Percentiles rank a stretch among this genome's conserved stretches.
Evolutionary conservation across 306 rosid genomes (phyloP).

Genomic region (Medicago ruthenica): DNA sequence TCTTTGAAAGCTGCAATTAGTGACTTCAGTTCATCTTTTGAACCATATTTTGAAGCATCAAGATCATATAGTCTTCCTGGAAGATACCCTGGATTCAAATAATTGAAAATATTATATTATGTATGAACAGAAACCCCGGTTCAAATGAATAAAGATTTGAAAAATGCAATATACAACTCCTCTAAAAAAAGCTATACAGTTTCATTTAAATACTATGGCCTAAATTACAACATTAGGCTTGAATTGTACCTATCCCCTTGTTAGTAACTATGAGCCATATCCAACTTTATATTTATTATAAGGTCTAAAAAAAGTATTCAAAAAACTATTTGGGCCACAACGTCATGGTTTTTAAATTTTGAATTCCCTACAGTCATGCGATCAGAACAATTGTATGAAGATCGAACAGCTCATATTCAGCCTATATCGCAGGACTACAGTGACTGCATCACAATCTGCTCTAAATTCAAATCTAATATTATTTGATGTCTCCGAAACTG

Average conservation of each 20-base stretch:
- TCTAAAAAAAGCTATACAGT: too few relatives aligned
- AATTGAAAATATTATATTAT: not conserved
- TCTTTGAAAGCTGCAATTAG: slow-evolving; percentile 51
- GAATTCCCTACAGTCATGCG: not conserved
- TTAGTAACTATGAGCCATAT: too few relatives aligned
- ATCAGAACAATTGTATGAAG: not conserved
- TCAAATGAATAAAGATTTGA: not conserved
- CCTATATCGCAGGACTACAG: not conserved
- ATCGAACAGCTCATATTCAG: too few relatives aligned
- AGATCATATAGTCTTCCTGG: slow-evolving; percentile 92
- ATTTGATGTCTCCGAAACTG: not conserved
- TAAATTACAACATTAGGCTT: too few relatives aligned
- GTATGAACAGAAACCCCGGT: not conserved
- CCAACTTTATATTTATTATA: too few relatives aligned
- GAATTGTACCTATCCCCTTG: too few relatives aligned
- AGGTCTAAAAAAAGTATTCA: not conserved
- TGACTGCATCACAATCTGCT: not conserved
- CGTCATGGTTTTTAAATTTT: too few relatives aligned
- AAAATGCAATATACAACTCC: too few relatives aligned
- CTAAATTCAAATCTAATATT: too few relatives aligned
- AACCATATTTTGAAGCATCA: slow-evolving; percentile 71
- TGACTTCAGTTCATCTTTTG: slow-evolving; percentile 64
- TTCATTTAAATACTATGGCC: too few relatives aligned
- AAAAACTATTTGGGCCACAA: not conserved
- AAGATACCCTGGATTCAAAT: slow-evolving; percentile 60